These are phyloP conservation scores for Fusarium proliferatum DNA, from an alignment of 2,329 filamentous ascomycete species.

Conservation along the genomic window DNA sequence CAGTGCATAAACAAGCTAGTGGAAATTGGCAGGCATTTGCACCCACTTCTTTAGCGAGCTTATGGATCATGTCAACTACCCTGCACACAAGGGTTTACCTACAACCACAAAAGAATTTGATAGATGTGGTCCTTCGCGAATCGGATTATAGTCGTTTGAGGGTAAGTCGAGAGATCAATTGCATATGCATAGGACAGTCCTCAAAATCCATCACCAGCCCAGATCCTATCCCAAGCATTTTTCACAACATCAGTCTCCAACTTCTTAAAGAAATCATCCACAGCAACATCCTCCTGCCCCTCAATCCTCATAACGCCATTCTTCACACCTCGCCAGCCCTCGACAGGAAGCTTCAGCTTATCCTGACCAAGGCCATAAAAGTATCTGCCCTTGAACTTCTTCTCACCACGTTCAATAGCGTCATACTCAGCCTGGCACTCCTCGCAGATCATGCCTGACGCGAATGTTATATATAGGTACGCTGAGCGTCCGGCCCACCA, in stretches of 20 bases:
- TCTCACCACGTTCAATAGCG: neutral
- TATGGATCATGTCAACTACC: neutral
- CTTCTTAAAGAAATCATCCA: neutral
- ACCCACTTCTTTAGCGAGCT: neutral
- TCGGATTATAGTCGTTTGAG: too few relatives aligned
- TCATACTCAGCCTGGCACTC: conserved; percentile 1
- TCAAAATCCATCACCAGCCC: neutral
- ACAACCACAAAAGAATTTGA: neutral
- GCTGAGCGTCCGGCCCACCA: neutral
- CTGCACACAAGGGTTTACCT: neutral
- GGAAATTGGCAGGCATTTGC: neutral
- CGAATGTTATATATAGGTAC: neutral
- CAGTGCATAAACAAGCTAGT: neutral
- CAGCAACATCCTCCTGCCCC: neutral
- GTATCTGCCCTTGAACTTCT: neutral
- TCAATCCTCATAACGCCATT: conserved; percentile 4
- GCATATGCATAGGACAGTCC: too few relatives aligned
- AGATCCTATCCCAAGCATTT: neutral
- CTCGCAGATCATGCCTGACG: neutral
- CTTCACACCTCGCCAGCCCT: conserved; percentile 1
- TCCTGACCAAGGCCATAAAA: neutral
- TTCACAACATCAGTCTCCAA: neutral
- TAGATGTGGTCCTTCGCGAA: too few relatives aligned
- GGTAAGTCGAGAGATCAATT: too few relatives aligned
- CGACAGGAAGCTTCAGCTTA: conserved; percentile 2